Base-by-base conservation (phyloP, 2,329 filamentous ascomycete species). In the Pyrenochaeta sp. region DNA sequence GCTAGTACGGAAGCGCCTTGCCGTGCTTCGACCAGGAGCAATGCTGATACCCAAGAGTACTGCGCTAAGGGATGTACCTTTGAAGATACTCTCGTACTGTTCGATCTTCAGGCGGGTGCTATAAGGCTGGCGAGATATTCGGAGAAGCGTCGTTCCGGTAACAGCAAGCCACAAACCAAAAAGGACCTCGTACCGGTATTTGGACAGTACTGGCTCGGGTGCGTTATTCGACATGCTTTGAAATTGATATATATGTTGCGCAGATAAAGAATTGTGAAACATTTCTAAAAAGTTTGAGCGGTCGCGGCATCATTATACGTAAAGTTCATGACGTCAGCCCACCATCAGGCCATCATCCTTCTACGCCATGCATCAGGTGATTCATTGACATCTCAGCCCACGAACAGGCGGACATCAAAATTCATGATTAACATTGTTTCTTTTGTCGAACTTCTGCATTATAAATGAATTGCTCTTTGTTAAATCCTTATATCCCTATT, bases 51-150 rank as follows among this genome's bases (percentile, higher is more conserved):
- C 65, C 6, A 66, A 59, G 6, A 69, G 60, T 11, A 69, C 58
- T 3, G 66, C 65, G 31, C 66, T 62, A 10, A 74, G 55, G 0
- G 67, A 69, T 1, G 72, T 74, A 18, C 70, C 70, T 39, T 76
- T 75, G 66, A 74, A 73, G 23, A 73, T 72, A 49, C 70, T 73
- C 53, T 76, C 73, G 54, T 75, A 75, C 54, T 75, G 71, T 49
- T 72, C 72, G 9, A 66, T 61, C 53, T 75, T 75, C 20, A 75
- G 60, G 12, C 69, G 58, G 9, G 58, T 53, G 46, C 64, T 66
- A 58, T 73, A 75, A 4, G 70, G 73, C 56, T 75, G 72, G 10
- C 69, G 67, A 27, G 58, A 61, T 39, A 76, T 71, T 40, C 72
- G 70, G 27, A 69, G 54, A 30, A 75, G 75, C 7, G 69, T 72